These are phyloP conservation scores for Didymella pomorum DNA, from an alignment of 2,329 filamentous ascomycete species.

Conservation along the genomic window DNA sequence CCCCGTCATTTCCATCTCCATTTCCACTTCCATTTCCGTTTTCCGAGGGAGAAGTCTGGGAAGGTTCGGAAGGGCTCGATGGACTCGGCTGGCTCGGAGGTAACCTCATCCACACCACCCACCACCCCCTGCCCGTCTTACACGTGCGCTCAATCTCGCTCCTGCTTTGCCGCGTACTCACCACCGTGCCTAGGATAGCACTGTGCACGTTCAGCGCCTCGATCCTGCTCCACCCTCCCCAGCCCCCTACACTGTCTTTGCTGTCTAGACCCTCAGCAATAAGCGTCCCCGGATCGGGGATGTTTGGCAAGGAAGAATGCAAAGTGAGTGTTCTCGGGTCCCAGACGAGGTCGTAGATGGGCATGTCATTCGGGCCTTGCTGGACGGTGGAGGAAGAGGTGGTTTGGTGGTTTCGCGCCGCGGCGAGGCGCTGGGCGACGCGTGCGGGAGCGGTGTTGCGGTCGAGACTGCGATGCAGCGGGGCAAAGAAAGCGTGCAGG, in stretches of 20 bases:
- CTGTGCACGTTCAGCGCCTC: conserved; percentile 70
- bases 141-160: conserved; percentile 66
- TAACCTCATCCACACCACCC: conserved; percentile 71
- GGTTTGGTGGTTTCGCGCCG: conserved; percentile 47
- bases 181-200: conserved; percentile 65
- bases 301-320: conserved; percentile 70
- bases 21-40: too few species aligned
- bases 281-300: conserved; percentile 62
- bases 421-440: conserved; percentile 54
- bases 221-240: conserved; percentile 59
- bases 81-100: conserved; percentile 29
- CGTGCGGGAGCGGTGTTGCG: conserved; percentile 52
- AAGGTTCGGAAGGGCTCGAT: too few species aligned
- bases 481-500: conserved; percentile 61
- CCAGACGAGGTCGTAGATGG: conserved; percentile 68
- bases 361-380: conserved; percentile 44
- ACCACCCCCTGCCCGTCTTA: conserved; percentile 72
- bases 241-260: not conserved
- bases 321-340: conserved; percentile 66
- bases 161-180: conserved; percentile 55
- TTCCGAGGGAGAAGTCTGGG: not conserved
- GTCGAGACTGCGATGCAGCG: conserved; percentile 56
- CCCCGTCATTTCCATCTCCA: too few species aligned
- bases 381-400: conserved; percentile 45
- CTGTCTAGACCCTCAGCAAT: conserved; percentile 40